Percentiles rank a stretch among this genome's conserved stretches.
These are phyloP conservation scores for Fusarium albidum DNA, from an alignment of 2,329 filamentous ascomycete species.

Conservation along the genomic window DNA sequence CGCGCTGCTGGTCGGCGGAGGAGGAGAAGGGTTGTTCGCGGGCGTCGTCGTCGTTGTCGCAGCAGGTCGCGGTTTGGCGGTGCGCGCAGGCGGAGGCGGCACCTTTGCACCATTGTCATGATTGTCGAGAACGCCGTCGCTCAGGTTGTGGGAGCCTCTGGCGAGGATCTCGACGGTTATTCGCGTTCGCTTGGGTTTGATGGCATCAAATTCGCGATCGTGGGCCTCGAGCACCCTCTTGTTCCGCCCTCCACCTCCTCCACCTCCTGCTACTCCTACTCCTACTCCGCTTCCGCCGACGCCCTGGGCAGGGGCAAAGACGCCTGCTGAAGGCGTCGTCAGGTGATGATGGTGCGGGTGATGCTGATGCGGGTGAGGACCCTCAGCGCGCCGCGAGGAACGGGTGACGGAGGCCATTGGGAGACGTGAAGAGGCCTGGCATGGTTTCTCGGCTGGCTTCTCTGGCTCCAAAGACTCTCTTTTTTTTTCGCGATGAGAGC, in stretches of 20 bases:
- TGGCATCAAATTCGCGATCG: constrained; percentile 54
- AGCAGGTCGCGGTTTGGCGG: constrained; percentile 31
- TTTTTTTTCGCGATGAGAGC: constrained; percentile 39
- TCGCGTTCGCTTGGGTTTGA: constrained; percentile 58
- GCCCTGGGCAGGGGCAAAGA: constrained; percentile 44
- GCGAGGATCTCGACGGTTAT: constrained; percentile 62
- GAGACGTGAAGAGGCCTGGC: constrained; percentile 46
- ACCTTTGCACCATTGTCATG: constrained; percentile 26
- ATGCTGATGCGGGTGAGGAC: constrained; percentile 49
- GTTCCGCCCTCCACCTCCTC: constrained; percentile 47
- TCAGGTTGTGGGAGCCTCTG: constrained; percentile 40
- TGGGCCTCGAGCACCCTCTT: constrained; percentile 58
- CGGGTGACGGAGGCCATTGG: constrained; percentile 62
- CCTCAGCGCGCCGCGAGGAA: constrained; percentile 59
- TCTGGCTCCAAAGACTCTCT: constrained; percentile 32
- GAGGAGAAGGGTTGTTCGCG: constrained; percentile 29
- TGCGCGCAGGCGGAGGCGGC: constrained; percentile 38
- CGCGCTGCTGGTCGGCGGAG: constrained; percentile 24
- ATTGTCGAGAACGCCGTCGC: constrained; percentile 34
- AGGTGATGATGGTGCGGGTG: constrained; percentile 46
- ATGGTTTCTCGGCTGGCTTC: constrained; percentile 44
- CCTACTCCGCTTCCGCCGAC: constrained; percentile 50
- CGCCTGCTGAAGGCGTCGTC: constrained; percentile 42
- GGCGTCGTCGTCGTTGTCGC: constrained; percentile 19
- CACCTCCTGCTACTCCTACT: constrained; percentile 43